phyloP scores from a whole-genome alignment of 768 basidiomycete species.

The Zangia roseola region DNA sequence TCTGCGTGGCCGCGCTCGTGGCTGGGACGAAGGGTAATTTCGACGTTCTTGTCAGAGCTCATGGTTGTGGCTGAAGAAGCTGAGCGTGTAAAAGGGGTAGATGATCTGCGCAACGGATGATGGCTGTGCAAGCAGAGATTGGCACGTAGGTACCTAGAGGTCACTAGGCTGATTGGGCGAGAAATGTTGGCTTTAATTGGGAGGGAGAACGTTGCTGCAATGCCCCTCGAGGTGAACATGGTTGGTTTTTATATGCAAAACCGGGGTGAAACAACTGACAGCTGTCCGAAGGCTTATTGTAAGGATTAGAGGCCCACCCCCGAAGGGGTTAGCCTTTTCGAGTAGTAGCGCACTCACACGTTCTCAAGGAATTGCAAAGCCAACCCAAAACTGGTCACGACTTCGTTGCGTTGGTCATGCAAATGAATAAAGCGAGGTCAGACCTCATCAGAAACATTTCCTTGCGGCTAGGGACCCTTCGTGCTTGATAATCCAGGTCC shows the following conservation, averaged over 20 bases:
- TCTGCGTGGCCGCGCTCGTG: slow-evolving; percentile 70
- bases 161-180: not conserved
- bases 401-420: not conserved
- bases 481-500: no score
- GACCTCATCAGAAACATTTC: not conserved
- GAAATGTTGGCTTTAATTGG: slow-evolving; percentile 4
- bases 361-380: slow-evolving; percentile 17
- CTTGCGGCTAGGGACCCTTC: no score
- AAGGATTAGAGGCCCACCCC: slow-evolving; percentile 12
- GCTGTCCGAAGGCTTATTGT: slow-evolving; percentile 12
- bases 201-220: not conserved
- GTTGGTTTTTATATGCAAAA: no score
- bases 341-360: slow-evolving; percentile 23
- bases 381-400: not conserved
- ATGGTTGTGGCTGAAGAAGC: slow-evolving; percentile 9
- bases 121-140: not conserved
- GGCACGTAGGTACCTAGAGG: slow-evolving; percentile 2
- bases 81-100: not conserved
- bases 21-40: slow-evolving; percentile 54
- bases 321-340: slow-evolving; percentile 22
- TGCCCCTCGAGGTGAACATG: not conserved
- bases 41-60: slow-evolving; percentile 20
- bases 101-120: not conserved
- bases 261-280: not conserved
- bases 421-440: not conserved